Evolutionary conservation across 1,284 basidiomycete species (phyloP).

Genomic region (Veloporphyrellus conicus): DNA sequence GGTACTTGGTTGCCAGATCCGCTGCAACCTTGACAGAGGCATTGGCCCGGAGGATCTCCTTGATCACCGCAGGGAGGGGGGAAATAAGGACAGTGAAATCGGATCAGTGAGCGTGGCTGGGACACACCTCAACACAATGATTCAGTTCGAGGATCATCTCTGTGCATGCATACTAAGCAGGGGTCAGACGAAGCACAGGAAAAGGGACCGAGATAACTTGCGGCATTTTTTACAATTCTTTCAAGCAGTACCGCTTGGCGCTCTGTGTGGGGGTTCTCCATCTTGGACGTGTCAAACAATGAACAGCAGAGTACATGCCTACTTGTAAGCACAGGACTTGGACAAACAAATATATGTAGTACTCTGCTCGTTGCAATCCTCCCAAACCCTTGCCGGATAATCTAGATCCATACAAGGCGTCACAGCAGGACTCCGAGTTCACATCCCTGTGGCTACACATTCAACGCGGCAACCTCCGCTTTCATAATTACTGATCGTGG

Average conservation of each 20-base stretch:
- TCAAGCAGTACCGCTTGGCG: constrained; percentile 85
- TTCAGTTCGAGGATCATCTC: constrained; percentile 80
- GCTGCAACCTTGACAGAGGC: constrained; percentile 70
- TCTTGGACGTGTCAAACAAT: constrained; percentile 29
- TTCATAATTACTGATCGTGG: constrained; percentile 19
- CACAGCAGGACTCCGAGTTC: constrained; percentile 14
- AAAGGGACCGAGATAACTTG: constrained; percentile 37
- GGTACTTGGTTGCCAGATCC: constrained; percentile 74
- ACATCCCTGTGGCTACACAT: not conserved
- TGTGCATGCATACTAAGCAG: constrained; percentile 66
- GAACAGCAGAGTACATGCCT: not conserved
- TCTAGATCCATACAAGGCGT: constrained; percentile 14
- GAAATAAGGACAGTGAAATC: not conserved
- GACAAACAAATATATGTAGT: not conserved
- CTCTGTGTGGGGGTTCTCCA: constrained; percentile 92
- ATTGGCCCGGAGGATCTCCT: constrained; percentile 73
- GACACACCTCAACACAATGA: constrained; percentile 64
- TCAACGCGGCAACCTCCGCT: not conserved
- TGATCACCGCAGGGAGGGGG: constrained; percentile 26
- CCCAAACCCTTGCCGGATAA: constrained; percentile 20
- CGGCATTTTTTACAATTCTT: constrained; percentile 86
- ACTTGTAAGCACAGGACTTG: not conserved
- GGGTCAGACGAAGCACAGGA: constrained; percentile 4
- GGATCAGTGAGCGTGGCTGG: not conserved
- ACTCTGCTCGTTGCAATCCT: constrained; percentile 10